Base-by-base conservation (phyloP, 495 filamentous ascomycete genomes). In the Talaromyces stipitatus region DNA sequence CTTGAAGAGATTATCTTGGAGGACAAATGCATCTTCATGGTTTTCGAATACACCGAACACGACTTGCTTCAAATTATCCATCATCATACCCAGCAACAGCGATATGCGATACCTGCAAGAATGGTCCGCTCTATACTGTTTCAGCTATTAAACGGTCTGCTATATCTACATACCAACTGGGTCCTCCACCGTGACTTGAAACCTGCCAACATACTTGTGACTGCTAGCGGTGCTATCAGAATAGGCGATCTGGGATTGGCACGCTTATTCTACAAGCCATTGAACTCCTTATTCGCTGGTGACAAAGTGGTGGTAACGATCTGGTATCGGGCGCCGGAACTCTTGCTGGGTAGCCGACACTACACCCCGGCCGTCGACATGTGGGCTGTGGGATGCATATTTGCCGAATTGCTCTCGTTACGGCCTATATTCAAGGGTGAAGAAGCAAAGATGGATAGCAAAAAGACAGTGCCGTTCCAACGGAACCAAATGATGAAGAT, bases 261-360 rank as follows among this genome's bases (percentile, higher is more conserved):
- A 1, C 86, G 94, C 11, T 76, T 97, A 2, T 97, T 97, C 72
- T 87, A 94, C 72, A 96, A 97, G 62, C 94, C 94, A 0, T 75
- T 97, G 8, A 88, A 95, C 61, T 88, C 86, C 0, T 82, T 99
- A 4, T 99, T 89, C 76, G 87, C 80, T 33, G 94, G 95, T 53
- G 94, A 99, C 66, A 99, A 99, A 67, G 94, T 99, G 1, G 94
- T 99, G 41, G 94, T 99, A 11, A 99, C 94, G 0, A 99, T 99
- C 58, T 99, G 94, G 94, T 99, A 99, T 62, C 91, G 94, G 22
- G 95, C 94, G 0, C 94, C 94, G 0, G 94, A 98, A 69, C 77
- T 98, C 8, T 83, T 98, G 0, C 83, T 98, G 18, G 94, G 94
- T 10, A 89, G 84, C 54, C 79, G 88, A 22, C 94, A 98, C 66